Percentiles rank a stretch among this genome's conserved stretches.
These are phyloP conservation scores for Xeromyces bisporus DNA, from an alignment of 495 filamentous ascomycete species.

Conservation along the genomic window DNA sequence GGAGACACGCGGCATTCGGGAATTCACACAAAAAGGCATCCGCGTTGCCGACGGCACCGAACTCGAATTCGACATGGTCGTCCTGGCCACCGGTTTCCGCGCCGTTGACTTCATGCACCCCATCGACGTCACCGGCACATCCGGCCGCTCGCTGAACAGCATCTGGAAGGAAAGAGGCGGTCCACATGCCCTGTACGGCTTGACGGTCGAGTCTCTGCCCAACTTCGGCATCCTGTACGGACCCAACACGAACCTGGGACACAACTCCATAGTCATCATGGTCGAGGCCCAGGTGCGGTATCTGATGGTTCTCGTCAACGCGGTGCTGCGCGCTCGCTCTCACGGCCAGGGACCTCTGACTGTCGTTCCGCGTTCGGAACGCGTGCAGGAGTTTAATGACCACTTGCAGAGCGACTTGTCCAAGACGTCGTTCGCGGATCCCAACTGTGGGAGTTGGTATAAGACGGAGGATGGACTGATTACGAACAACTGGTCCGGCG, in stretches of 20 bases:
- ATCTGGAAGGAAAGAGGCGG: constrained; percentile 34
- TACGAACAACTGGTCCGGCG: constrained; percentile 39
- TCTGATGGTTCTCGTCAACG: constrained; percentile 27
- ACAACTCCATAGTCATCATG: constrained; percentile 42
- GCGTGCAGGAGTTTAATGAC: constrained; percentile 27
- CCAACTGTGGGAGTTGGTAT: constrained; percentile 39
- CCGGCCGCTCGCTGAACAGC: constrained; percentile 25
- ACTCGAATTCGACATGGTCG: constrained; percentile 34
- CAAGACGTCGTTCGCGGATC: constrained; percentile 32
- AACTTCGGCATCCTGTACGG: constrained; percentile 44
- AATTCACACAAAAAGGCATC: constrained; percentile 27
- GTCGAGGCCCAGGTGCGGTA: constrained; percentile 41
- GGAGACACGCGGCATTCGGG: constrained; percentile 29
- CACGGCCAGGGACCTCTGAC: constrained; percentile 20
- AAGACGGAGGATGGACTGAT: constrained; percentile 35
- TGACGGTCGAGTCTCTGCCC: constrained; percentile 30
- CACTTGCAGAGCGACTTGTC: constrained; percentile 27
- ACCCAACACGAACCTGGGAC: constrained; percentile 40
- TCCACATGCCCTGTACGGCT: constrained; percentile 29
- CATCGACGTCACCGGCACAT: constrained; percentile 30
- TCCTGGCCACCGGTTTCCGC: constrained; percentile 39
- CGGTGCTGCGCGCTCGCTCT: constrained; percentile 19
- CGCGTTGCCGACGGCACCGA: constrained; percentile 19
- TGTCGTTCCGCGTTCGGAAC: constrained; percentile 19
- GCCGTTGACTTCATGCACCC: constrained; percentile 38